Base-by-base conservation (phyloP, 2,329 filamentous ascomycete species). In the Endocalyx cinctus region DNA sequence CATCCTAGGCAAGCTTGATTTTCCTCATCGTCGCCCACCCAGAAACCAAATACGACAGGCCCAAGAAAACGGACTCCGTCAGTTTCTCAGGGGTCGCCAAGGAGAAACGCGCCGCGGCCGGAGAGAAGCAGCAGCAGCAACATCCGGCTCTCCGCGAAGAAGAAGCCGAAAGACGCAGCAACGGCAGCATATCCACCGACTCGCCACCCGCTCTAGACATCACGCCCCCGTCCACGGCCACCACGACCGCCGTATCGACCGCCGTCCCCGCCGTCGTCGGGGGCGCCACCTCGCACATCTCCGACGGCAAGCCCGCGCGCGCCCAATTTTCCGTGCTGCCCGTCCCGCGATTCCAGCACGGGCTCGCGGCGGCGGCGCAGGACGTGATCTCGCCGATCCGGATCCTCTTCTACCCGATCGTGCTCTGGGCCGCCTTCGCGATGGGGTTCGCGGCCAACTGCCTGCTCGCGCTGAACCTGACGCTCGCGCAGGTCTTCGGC, bases 381-480 rank as follows among this genome's bases (percentile, higher is more conserved):
- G 56, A 61, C 33, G 41, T 59, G 4, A 29, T 47, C 30, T 41
- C 47, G 17, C 54, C 54, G 5, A 12, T 54, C 12, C 44, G 43
- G 15, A 51, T 58, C 29, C 40, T 45, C 23, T 33, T 52, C 35
- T 55, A 41, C 38, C 54, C 55, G 14, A 58, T 58, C 39, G 50
- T 57, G 7, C 34, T 48, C 8, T 55, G 47, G 46, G 53, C 51
- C 2, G 28, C 52, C 2, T 32, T 52, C 7, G 30, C 46, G 10
- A 51, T 57, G 48, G 50, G 48, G 17, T 55, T 51, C 35, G 46
- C 53, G 6, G 46, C 50, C n/a, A 57, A 52, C 45, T 42, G 42
- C 15, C 56, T 71, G 12, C 62, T 74, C 4, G 62, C 65, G 33
- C 67, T 69, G 44, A 72, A 71, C 48, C 55, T 73, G n/a, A 70